Evolutionary conservation across 352 stramenopile species (phyloP).

Genomic region (Phytophthora melonis): DNA sequence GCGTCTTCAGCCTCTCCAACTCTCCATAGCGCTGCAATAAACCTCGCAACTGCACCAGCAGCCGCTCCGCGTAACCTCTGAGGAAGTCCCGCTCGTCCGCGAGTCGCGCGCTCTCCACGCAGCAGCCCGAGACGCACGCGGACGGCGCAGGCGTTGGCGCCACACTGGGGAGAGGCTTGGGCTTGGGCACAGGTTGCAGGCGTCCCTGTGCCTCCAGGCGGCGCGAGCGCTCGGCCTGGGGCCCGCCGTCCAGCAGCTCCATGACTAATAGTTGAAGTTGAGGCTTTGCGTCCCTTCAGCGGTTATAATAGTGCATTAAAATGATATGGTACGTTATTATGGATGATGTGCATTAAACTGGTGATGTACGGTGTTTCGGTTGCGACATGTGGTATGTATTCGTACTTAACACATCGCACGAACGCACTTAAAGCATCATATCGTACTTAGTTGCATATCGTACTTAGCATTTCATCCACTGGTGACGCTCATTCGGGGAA

Average conservation of each 20-base stretch:
- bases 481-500: slow-evolving; percentile 32
- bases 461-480: slow-evolving; percentile 27
- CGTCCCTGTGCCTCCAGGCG: slow-evolving; percentile 44
- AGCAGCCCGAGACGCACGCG: slow-evolving; percentile 34
- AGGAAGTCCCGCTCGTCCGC: slow-evolving; percentile 75
- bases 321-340: no score
- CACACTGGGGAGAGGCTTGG: neutral
- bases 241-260: slow-evolving; percentile 26
- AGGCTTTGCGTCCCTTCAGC: slow-evolving; percentile 19
- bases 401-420: no score
- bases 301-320: neutral
- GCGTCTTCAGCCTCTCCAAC: slow-evolving; percentile 70
- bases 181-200: slow-evolving; percentile 3
- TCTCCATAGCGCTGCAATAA: slow-evolving; percentile 77
- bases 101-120: slow-evolving; percentile 55
- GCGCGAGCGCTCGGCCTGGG: slow-evolving; percentile 46
- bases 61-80: slow-evolving; percentile 67
- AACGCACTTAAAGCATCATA: no score
- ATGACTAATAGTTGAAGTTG: slow-evolving; percentile 29
- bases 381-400: no score
- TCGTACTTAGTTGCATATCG: no score
- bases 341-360: no score
- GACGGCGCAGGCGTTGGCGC: neutral
- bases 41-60: slow-evolving; percentile 66
- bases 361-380: no score